Percentiles rank a stretch among this genome's conserved stretches.
Conservation (phyloP, 2,329 filamentous ascomycete species). For the Aspergillus sp. region DNA sequence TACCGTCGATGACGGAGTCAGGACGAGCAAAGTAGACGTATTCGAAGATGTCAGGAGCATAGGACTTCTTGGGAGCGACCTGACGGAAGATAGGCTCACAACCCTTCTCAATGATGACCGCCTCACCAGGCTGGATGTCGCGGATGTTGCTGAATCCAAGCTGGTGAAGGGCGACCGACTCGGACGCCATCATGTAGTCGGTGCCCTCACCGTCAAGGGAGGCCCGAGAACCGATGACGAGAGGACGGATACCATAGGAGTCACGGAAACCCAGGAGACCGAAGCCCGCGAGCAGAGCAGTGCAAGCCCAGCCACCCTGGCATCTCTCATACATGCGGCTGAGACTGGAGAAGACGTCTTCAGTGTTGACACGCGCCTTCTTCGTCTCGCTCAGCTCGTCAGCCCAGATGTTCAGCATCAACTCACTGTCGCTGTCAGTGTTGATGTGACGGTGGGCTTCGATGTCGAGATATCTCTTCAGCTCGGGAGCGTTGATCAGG, state of each 20-base stretch:
- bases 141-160: conserved; percentile 75
- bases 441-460: conserved; percentile 86
- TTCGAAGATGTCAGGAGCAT: conserved; percentile 85
- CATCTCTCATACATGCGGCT: conserved; percentile 71
- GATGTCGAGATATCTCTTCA: conserved; percentile 71
- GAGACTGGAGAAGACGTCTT: conserved; percentile 74
- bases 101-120: conserved; percentile 82
- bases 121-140: conserved; percentile 80
- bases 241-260: conserved; percentile 77
- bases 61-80: conserved; percentile 66
- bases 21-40: conserved; percentile 85
- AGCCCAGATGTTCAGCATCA: conserved; percentile 87
- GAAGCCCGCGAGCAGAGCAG: conserved; percentile 79
- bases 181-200: conserved; percentile 91
- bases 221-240: conserved; percentile 73
- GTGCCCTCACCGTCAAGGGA: conserved; percentile 65
- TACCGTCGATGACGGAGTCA: conserved; percentile 81
- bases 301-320: conserved; percentile 76
- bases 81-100: conserved; percentile 72
- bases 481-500: conserved; percentile 73
- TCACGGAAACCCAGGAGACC: conserved; percentile 80
- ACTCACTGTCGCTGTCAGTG: conserved; percentile 83
- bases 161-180: conserved; percentile 80
- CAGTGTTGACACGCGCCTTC: conserved; percentile 75
- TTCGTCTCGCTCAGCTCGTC: conserved; percentile 77